These are phyloP conservation scores for Solanum bulbocastanum DNA, from an alignment of 257 asterid genomes.

Conservation along the genomic window DNA sequence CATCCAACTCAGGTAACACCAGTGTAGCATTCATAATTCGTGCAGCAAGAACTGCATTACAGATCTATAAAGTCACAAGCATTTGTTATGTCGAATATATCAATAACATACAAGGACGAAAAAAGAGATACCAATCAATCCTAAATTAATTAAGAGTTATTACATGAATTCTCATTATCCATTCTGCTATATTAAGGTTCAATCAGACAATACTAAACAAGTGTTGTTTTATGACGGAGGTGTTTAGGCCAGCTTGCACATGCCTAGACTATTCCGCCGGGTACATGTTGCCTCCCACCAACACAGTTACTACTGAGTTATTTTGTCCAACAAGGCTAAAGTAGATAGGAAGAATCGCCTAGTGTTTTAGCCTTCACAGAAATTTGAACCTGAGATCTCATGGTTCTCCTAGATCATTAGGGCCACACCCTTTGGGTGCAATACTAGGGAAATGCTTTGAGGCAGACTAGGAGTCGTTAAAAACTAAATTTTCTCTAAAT, in stretches of 20 bases:
- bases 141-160: background rate
- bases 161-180: background rate
- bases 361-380: background rate
- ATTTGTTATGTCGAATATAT: slow-evolving; percentile 15
- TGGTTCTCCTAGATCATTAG: background rate
- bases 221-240: background rate
- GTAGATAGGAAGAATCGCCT: background rate
- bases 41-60: slow-evolving; percentile 98
- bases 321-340: background rate
- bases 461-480: background rate
- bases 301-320: background rate
- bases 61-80: slow-evolving; percentile 49
- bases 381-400: background rate
- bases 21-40: slow-evolving; percentile 95
- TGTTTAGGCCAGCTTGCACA: background rate
- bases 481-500: background rate
- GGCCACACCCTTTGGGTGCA: background rate
- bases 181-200: background rate
- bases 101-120: slow-evolving; percentile 1
- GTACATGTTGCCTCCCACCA: background rate
- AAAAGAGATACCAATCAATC: background rate
- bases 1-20: slow-evolving; percentile 95
- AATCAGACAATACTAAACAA: background rate
- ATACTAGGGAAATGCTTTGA: background rate
- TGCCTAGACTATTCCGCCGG: background rate